phyloP scores from a whole-genome alignment of 495 filamentous ascomycete species.

The Extremus antarcticus region DNA sequence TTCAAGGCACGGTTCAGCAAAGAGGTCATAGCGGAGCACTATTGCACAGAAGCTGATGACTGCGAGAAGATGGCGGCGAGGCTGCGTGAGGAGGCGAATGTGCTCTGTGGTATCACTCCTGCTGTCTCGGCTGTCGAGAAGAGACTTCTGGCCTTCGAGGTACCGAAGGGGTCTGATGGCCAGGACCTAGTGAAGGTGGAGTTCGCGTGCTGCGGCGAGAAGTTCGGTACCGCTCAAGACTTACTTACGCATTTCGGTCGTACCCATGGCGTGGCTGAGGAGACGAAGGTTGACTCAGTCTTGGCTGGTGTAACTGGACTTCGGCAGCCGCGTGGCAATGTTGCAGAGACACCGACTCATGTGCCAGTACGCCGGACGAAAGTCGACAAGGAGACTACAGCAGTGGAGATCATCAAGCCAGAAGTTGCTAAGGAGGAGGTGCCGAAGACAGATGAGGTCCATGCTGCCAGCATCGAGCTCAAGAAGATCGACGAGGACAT shows the following conservation, averaged over 20 bases:
- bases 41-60: slow-evolving; percentile 9
- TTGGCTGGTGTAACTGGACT: background rate
- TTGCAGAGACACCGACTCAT: background rate
- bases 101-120: background rate
- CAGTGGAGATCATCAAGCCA: background rate
- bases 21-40: background rate
- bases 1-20: background rate
- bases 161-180: no score
- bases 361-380: background rate
- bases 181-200: background rate
- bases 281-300: background rate
- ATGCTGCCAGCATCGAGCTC: background rate
- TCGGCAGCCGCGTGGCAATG: background rate
- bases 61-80: slow-evolving; percentile 5
- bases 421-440: background rate
- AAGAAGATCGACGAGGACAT: background rate
- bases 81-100: background rate
- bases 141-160: no score
- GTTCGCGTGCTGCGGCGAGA: background rate
- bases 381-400: background rate
- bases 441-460: background rate
- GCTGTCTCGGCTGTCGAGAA: no score
- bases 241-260: background rate
- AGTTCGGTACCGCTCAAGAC: background rate
- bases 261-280: background rate